Evolutionary conservation across 139 green algal genomes (phyloP), one percentile per base, ranked within the genome.

Genomic region (Chlorella ohadii): DNA sequence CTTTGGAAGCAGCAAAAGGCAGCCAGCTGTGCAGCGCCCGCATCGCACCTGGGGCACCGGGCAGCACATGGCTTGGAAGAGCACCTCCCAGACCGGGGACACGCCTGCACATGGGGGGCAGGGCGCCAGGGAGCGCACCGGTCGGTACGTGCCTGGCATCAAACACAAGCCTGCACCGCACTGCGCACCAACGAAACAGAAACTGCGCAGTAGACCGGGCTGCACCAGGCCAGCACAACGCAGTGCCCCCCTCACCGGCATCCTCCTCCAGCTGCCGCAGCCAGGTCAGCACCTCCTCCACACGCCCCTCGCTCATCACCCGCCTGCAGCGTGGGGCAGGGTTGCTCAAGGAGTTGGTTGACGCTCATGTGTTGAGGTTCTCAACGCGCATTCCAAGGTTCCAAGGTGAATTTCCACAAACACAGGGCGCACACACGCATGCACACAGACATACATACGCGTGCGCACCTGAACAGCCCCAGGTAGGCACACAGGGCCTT

Each of bases 31-130:
- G 67, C 34, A n/a, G 65, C 23, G 0, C 68, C 41, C 19, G 9
- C 51, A 9, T 13, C 51, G 51, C 17, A 86, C 86, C 84, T 92
- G 89, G 16, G 89, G 90, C 33, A 97, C 94, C 6, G 92, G 93
- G 74, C 94, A 93, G 84, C 93, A 96, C 91, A 96, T 96, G 44
- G 95, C 89, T 86, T 96, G 92, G 81, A 97, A 94, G 3, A 97
- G 81, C 0, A 94, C 87, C 83, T 97, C 93, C 81, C 93, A 93
- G 0, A 94, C 84, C 13, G 92, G 92, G 19, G 86, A 72, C 28
- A 91, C 84, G 3, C 86, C 77, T 78, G 39, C 71, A 27, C 3
- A 12, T 5, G 15, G 27, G n/a, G n/a, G n/a, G n/a, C n/a, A n/a
- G n/a, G n/a, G n/a, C n/a, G n/a, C n/a, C n/a, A n/a, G n/a, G n/a